Evolutionary conservation across 2,329 filamentous ascomycete species (phyloP), one percentile per base, ranked within the genome.

Genomic region (Elsinoe australis): DNA sequence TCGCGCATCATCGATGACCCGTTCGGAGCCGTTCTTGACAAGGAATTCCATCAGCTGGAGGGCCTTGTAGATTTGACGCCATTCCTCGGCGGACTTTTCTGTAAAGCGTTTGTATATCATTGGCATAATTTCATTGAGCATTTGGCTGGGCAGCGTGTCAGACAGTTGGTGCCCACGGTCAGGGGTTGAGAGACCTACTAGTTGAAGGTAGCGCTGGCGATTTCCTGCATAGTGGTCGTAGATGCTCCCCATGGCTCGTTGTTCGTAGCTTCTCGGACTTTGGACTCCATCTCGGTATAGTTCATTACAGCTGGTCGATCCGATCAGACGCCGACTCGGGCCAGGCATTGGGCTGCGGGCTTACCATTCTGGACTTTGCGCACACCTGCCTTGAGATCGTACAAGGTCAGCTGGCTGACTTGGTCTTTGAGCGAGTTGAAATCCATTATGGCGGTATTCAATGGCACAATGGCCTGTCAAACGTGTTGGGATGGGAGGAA

Each of bases 71-170:
- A 98, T 98, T 67, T 98, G 92, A 57, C 92, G 80, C 92, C 92
- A 98, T 70, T 98, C 92, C 65, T 98, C 92, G 49, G 92, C 90
- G 5, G 88, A 78, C 73, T 98, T 98, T 66, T 98, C 92, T 52
- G 92, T 98, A 68, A 98, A 98, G 55, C 92, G 86, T 62, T 94
- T 92, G 73, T 98, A 98, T 63, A 98, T 95, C 87, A 98, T 92
- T 56, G 92, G 92, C 92, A 98, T 98, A 64, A 98, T 96, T 68
- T 98, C 92, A 68, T 96, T 96, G 50, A 98, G 80, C 46, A 89
- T 80, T 80, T 95, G 88, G 66, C 90, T 95, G 63, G 50, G 33
- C 5, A 14, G 38, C 53, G 47, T 54, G 59, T 65, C 49, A 65
- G 59, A 32, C n/a, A 4, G 10, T 14, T 26, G 18, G 17, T 26